A percentile compares a stretch with the other conserved stretches of the same genome.
phyloP scores from a whole-genome alignment of 1,284 basidiomycete genomes.

The Ustilago bromivora region DNA sequence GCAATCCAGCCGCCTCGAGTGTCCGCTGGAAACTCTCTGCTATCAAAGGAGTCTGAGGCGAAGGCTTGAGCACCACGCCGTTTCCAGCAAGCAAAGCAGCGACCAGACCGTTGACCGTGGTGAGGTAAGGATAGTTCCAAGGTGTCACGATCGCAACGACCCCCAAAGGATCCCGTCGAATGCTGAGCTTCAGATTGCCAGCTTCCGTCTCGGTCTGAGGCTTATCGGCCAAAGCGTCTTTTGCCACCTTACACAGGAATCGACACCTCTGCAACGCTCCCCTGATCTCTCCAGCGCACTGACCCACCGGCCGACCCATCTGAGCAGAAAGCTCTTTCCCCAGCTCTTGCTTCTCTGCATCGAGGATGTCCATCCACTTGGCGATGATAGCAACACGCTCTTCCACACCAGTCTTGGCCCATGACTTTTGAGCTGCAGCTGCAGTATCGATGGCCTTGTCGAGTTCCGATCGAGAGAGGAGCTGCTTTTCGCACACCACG shows the following conservation, averaged over 20 bases:
- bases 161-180: slow-evolving; percentile 84
- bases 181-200: slow-evolving; percentile 83
- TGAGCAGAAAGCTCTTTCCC: slow-evolving; percentile 80
- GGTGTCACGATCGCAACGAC: slow-evolving; percentile 88
- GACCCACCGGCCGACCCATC: slow-evolving; percentile 87
- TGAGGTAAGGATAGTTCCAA: slow-evolving; percentile 79
- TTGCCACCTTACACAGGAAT: slow-evolving; percentile 87
- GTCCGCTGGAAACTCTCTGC: slow-evolving; percentile 83
- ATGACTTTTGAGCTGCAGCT: slow-evolving; percentile 78
- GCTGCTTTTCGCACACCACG: slow-evolving; percentile 70
- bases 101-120: slow-evolving; percentile 82
- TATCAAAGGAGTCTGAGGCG: slow-evolving; percentile 89
- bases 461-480: slow-evolving; percentile 73
- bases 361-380: slow-evolving; percentile 78
- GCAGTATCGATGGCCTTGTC: slow-evolving; percentile 75
- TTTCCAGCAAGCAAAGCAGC: slow-evolving; percentile 75
- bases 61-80: slow-evolving; percentile 89
- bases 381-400: slow-evolving; percentile 80
- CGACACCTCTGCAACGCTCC: slow-evolving; percentile 84
- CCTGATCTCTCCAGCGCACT: slow-evolving; percentile 81
- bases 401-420: slow-evolving; percentile 78
- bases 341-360: slow-evolving; percentile 78
- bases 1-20: slow-evolving; percentile 81
- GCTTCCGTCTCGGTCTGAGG: slow-evolving; percentile 80
- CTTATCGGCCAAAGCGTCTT: slow-evolving; percentile 80